Evolutionary conservation across 2,329 filamentous ascomycete genomes (phyloP), one percentile per base, ranked within the genome.

Genomic region (Chrysoporthe austroafricana): DNA sequence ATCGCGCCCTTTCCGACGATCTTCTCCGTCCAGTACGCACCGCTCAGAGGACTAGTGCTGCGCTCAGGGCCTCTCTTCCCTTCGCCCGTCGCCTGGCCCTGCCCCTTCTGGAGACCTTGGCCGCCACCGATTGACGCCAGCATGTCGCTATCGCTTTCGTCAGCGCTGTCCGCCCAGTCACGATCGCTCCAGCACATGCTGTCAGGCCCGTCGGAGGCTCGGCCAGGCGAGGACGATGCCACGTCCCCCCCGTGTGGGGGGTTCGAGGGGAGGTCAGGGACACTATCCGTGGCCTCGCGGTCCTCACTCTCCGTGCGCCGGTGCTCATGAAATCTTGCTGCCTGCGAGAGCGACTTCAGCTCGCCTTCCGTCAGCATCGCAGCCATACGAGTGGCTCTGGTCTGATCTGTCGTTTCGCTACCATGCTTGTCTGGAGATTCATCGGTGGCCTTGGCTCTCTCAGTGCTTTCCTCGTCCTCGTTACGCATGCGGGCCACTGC

Each of bases 171-270:
- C 11, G 81, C 80, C 80, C 88, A 90, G 74, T 91, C 88, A 13
- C 84, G 81, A 61, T 91, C 89, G 74, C 87, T 90, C 90, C 90
- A 92, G 4, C 83, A 84, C 64, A 85, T 81, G 3, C 86, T 89
- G 72, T 90, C 88, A 34, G 75, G 72, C 44, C 81, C 71, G 42
- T 79, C 75, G 43, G 74, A 71, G 26, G 69, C 72, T 39, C 73
- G 72, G 5, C 74, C 76, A 13, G 72, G 60, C 11, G 73, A 69
- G 36, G 76, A 4, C 36, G 21, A 4, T 26, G 59, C 16, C 63
- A 57, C 34, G 63, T 60, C 70, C 58, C 71, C 59, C 68, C 64
- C 50, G 54, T 63, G 52, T 42, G 61, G 32, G 34, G 52, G 54
- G 63, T 57, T 50, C 34, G 48, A 39, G 39, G 81, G 83, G 43